These are phyloP conservation scores for Cyclostephanos invisitatus DNA, from an alignment of 108 stramenopile species.

Conservation along the genomic window DNA sequence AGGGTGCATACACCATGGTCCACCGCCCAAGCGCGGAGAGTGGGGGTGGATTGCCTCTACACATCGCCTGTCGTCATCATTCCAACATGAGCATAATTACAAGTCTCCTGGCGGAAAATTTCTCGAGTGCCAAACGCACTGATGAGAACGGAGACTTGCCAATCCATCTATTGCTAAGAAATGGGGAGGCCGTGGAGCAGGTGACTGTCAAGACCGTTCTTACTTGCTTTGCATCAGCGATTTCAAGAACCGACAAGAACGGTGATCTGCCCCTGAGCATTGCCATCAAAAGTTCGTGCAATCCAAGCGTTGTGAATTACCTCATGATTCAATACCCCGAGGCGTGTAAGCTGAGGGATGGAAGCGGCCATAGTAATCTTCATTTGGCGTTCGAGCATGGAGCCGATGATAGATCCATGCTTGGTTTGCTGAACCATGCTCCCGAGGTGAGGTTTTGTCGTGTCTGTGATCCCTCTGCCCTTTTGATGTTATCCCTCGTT, in stretches of 20 bases:
- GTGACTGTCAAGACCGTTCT: slow-evolving; percentile 80
- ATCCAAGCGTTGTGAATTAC: slow-evolving; percentile 61
- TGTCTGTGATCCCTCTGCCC: not conserved
- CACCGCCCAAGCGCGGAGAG: slow-evolving; percentile 67
- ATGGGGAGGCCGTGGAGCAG: slow-evolving; percentile 80
- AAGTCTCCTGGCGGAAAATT: slow-evolving; percentile 77
- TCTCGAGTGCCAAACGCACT: slow-evolving; percentile 75
- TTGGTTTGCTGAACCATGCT: slow-evolving; percentile 79
- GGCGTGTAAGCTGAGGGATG: slow-evolving; percentile 61
- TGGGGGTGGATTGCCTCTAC: slow-evolving; percentile 77
- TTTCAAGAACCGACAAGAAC: slow-evolving; percentile 80
- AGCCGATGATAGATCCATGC: slow-evolving; percentile 77
- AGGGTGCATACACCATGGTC: slow-evolving; percentile 84
- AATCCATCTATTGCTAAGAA: slow-evolving; percentile 67
- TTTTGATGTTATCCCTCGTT: not conserved
- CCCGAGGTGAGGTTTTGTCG: slow-evolving; percentile 45
- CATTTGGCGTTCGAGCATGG: slow-evolving; percentile 72
- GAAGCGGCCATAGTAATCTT: slow-evolving; percentile 69
- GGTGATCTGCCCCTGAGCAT: slow-evolving; percentile 73
- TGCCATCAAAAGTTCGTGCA: slow-evolving; percentile 71
- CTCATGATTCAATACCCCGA: slow-evolving; percentile 76
- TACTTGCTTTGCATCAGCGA: slow-evolving; percentile 73
- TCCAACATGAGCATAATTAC: slow-evolving; percentile 82
- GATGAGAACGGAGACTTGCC: slow-evolving; percentile 84
- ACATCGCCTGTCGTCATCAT: slow-evolving; percentile 78